These are phyloP conservation scores for Russula ochroleuca DNA, from an alignment of 768 basidiomycete species.

Conservation along the genomic window DNA sequence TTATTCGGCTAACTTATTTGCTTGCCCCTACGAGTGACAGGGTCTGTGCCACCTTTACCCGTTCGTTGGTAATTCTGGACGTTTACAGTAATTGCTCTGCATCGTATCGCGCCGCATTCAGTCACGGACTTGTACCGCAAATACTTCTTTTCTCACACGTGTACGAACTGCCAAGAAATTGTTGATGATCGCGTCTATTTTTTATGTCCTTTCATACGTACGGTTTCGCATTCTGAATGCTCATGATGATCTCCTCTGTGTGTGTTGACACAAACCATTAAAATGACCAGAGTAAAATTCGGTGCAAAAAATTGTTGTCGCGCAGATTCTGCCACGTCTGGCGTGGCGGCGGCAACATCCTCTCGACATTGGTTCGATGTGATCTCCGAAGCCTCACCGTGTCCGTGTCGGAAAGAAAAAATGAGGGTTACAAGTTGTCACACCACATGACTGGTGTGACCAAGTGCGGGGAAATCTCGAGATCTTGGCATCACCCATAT, in stretches of 20 bases:
- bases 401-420: background rate
- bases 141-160: slow-evolving; percentile 1
- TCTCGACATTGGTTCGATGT: background rate
- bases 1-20: slow-evolving; percentile 25
- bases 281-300: background rate
- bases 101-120: slow-evolving; percentile 7
- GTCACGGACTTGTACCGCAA: slow-evolving; percentile 3
- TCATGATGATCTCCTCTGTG: background rate
- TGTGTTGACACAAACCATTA: background rate
- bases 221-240: background rate
- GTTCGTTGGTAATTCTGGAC: slow-evolving; percentile 15
- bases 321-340: background rate
- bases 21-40: background rate
- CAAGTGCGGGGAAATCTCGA: background rate
- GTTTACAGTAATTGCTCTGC: background rate
- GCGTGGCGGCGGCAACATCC: background rate
- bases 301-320: background rate
- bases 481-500: background rate
- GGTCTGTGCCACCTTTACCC: background rate
- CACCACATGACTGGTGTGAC: background rate
- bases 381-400: background rate
- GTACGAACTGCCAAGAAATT: background rate
- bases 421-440: background rate
- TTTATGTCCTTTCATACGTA: background rate
- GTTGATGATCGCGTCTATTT: background rate